Conservation (phyloP, 192 early-diverging fungal species). For the Coemansia sp. region DNA sequence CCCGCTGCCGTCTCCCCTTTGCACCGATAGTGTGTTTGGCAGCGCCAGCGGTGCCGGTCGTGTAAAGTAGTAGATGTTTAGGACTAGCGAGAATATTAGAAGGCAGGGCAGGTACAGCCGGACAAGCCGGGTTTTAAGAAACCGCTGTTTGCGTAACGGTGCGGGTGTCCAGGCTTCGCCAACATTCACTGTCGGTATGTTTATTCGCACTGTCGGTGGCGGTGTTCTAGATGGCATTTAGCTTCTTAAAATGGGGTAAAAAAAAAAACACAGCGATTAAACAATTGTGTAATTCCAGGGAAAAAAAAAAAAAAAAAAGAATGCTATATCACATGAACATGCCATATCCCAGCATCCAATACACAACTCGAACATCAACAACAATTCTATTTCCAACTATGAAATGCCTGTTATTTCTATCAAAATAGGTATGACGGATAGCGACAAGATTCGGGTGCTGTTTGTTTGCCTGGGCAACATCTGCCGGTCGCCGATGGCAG, state of each 20-base stretch:
- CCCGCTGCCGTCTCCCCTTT: not conserved
- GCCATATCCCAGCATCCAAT: not conserved
- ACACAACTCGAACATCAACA: not conserved
- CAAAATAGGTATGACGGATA: no score
- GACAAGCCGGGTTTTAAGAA: slow-evolving; percentile 24
- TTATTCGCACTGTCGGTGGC: slow-evolving; percentile 49
- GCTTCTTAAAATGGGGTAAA: not conserved
- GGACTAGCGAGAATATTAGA: slow-evolving; percentile 36
- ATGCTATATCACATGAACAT: not conserved
- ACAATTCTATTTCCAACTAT: no score
- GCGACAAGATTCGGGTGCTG: slow-evolving; percentile 39
- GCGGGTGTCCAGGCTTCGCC: slow-evolving; percentile 46
- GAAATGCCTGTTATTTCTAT: no score
- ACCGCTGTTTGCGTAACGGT: slow-evolving; percentile 48
- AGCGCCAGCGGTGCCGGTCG: slow-evolving; percentile 36
- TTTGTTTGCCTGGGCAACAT: slow-evolving; percentile 79
- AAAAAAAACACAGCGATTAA: no score
- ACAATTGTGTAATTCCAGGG: not conserved
- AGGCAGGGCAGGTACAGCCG: slow-evolving; percentile 37
- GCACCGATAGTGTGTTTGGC: slow-evolving; percentile 23
- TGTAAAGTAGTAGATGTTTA: slow-evolving; percentile 55
- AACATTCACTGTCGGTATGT: slow-evolving; percentile 53
- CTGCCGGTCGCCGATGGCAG: slow-evolving; percentile 90
- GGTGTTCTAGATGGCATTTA: slow-evolving; percentile 44
- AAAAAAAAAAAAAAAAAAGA: not conserved